phyloP scores from a whole-genome alignment of 2,329 filamentous ascomycete species.

The Diaporthe citrichinensis region DNA sequence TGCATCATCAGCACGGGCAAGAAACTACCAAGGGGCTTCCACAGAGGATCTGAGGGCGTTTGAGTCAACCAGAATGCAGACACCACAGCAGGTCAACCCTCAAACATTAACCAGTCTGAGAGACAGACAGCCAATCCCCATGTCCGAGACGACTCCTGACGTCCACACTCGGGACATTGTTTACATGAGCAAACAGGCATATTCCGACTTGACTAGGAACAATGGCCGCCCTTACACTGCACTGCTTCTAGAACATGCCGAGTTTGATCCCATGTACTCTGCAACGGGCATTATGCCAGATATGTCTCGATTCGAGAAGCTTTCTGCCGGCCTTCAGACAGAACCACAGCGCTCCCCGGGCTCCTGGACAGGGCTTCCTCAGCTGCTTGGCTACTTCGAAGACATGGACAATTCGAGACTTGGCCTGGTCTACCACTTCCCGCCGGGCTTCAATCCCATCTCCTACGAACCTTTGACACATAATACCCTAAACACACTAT shows the following conservation, averaged over 20 bases:
- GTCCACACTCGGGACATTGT: constrained; percentile 61
- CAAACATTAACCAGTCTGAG: constrained; percentile 64
- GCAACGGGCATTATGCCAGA: constrained; percentile 74
- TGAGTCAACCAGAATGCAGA: constrained; percentile 72
- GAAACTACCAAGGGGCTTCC: constrained; percentile 54
- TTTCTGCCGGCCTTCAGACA: constrained; percentile 70
- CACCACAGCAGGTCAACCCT: constrained; percentile 72
- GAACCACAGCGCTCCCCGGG: constrained; percentile 65
- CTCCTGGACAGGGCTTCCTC: constrained; percentile 74
- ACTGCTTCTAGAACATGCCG: constrained; percentile 80
- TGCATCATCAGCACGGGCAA: constrained; percentile 51
- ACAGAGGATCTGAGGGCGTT: constrained; percentile 66
- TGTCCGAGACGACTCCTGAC: constrained; percentile 52
- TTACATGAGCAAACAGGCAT: constrained; percentile 67
- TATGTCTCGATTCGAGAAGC: constrained; percentile 75
- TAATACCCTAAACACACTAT: constrained; percentile 64
- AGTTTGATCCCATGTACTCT: constrained; percentile 74
- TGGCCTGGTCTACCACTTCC: constrained; percentile 82
- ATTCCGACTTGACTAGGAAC: constrained; percentile 61
- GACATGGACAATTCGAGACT: constrained; percentile 79
- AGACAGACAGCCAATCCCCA: constrained; percentile 56
- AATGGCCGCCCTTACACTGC: constrained; percentile 63
- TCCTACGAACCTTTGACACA: constrained; percentile 66
- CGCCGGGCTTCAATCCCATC: constrained; percentile 73
- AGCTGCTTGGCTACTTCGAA: constrained; percentile 80